phyloP scores from a whole-genome alignment of 2,329 filamentous ascomycete genomes.

The Harringtonia lauricola region DNA sequence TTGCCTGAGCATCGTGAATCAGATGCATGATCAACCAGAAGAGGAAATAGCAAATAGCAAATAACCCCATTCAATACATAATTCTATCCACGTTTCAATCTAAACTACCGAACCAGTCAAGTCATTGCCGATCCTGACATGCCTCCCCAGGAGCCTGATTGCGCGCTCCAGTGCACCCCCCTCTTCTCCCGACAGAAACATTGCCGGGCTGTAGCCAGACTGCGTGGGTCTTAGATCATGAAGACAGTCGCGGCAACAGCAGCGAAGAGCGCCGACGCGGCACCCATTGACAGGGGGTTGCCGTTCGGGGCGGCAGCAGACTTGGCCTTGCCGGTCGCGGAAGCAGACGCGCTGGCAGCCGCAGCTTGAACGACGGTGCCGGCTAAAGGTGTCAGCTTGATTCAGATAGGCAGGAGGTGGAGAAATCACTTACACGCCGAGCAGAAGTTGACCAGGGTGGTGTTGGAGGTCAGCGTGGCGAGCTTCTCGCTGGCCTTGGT shows the following conservation, averaged over 20 bases:
- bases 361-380: background rate
- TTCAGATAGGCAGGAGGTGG: background rate
- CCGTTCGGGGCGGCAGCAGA: background rate
- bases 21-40: too few relatives aligned
- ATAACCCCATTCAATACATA: too few relatives aligned
- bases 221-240: background rate
- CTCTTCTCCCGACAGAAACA: too few relatives aligned
- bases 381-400: background rate
- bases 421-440: background rate
- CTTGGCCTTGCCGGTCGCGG: background rate
- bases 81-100: too few relatives aligned
- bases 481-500: conserved; percentile 12
- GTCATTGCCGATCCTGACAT: too few relatives aligned
- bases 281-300: background rate
- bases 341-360: background rate
- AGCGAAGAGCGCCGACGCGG: background rate
- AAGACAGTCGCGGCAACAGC: background rate
- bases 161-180: too few relatives aligned
- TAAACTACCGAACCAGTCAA: too few relatives aligned
- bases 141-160: too few relatives aligned
- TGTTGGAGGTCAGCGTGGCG: conserved; percentile 17
- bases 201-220: too few relatives aligned
- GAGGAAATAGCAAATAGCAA: too few relatives aligned
- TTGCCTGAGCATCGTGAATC: too few relatives aligned
- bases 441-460: conserved; percentile 17